Base-by-base conservation (phyloP, 805 yeast species). In the Yamadazyma laniorum region DNA sequence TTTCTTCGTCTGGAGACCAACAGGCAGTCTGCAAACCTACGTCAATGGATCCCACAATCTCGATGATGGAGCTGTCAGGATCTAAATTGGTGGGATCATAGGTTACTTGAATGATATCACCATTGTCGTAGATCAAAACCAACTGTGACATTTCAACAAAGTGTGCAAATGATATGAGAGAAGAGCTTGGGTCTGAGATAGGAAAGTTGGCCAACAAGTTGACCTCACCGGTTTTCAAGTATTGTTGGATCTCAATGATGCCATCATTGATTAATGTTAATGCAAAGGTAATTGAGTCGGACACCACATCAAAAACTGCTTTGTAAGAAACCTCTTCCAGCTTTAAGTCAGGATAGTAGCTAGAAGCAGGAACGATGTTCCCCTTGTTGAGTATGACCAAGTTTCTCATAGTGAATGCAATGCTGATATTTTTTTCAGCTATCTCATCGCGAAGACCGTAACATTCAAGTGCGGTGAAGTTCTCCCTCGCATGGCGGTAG, bases 1-100 rank as follows among this genome's bases (percentile, higher is more conserved):
- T 76, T 58, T 93, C 98, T 52, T 90, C 96, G 56, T 93, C 97
- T 5, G 83, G 83, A 9, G 95, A 82, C 98, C 98, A 93, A 15
- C 63, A 51, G 0, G 96, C 90, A 13, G 86, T 80, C 30, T 60
- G 52, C 12, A 91, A 64, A 0, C 90, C 91, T 23, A 72, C 75
- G 52, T 89, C 96, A 18, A 91, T 79, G 15, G 87, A 75, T 0
- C 97, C 98, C 7, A 84, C 90, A 32, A 89, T 82, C 49, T 83
- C 89, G 15, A 76, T 71, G 4, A 82, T 70, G 1, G 88, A 74
- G 13, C 74, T 62, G 25, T 77, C 76, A 11, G 75, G 72, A 43
- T 75, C 77, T 1, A 50, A 44, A 2, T 48, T 42, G 8, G 53
- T 57, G 0, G 70, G 52, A 48, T 80, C 86, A 54, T 83, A 82